These are phyloP conservation scores for Hemileccinum impolitum DNA, from an alignment of 768 basidiomycete genomes.

Conservation along the genomic window DNA sequence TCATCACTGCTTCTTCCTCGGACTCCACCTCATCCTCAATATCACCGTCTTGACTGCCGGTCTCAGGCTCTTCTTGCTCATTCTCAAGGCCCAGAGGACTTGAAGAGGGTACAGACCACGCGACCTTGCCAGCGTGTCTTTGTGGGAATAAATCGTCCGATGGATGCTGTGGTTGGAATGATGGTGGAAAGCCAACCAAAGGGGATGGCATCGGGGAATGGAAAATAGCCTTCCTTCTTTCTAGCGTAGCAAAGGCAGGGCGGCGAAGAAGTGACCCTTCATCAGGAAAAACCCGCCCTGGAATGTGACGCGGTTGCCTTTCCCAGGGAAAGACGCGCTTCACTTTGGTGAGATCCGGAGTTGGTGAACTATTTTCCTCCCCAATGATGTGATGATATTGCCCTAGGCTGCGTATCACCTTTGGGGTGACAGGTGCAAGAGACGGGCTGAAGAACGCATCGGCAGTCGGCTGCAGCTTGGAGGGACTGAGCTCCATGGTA, in stretches of 20 bases:
- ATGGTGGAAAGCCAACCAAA: conserved; percentile 47
- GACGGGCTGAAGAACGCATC: conserved; percentile 59
- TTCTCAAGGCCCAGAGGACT: conserved; percentile 29
- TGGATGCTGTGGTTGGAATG: conserved; percentile 70
- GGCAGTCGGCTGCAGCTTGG: conserved; percentile 15
- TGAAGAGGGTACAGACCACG: conserved; percentile 44
- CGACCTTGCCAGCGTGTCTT: conserved; percentile 62
- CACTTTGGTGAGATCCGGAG: conserved; percentile 70
- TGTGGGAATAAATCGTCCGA: conserved; percentile 86
- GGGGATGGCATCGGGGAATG: conserved; percentile 33
- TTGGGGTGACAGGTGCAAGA: conserved; percentile 59
- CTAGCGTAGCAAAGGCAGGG: conserved; percentile 31
- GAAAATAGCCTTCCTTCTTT: conserved; percentile 14
- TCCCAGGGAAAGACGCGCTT: conserved; percentile 96
- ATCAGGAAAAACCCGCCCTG: conserved; percentile 72
- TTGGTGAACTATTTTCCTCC: conserved; percentile 42
- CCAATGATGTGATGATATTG: conserved; percentile 65
- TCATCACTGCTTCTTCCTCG: conserved; percentile 40
- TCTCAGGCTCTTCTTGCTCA: conserved; percentile 48
- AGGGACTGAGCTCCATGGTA: conserved; percentile 16
- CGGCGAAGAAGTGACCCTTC: conserved; percentile 43
- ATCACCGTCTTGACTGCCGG: conserved; percentile 77
- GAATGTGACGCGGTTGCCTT: conserved; percentile 60
- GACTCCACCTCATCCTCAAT: conserved; percentile 70
- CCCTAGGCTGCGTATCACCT: conserved; percentile 63